Base-by-base conservation (phyloP, 768 basidiomycete genomes). In the Coprinellus aureogranulatus region DNA sequence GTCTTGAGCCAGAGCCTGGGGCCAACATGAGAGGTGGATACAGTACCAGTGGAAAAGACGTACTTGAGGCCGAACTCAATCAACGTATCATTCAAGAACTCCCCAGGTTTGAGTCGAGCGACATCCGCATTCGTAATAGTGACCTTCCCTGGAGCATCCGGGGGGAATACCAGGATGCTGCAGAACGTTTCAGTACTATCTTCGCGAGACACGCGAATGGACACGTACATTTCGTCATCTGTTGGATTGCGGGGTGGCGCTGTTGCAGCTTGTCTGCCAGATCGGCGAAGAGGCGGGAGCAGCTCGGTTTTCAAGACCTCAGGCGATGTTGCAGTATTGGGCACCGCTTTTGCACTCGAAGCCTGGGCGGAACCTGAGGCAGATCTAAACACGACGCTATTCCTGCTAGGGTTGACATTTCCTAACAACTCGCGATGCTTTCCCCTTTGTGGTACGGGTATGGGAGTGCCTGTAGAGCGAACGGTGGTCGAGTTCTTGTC, bases 1-100 rank as follows among this genome's bases (percentile, higher is more conserved):
- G 81, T 78, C 50, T 75, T 79, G 10, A 88, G 77, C 88, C 90
- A 92, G 14, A 86, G 75, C 68, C 94, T 95, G 6, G 25, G 25
- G 20, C 23, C 16, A 22, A 6, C 20, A 22, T 44, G 41, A 52
- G 50, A 25, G 58, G 18, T 20, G 18, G 34, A 16, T 6, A 16
- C 20, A 42, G 20, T 34, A 39, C 51, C 45, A 28, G 39, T 40
- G 34, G 14, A 55, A 31, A 4, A 16, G 58, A 70, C 90, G 47
- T 65, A 94, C 94, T 94, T 95, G 31, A 99, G 78, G 2, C 93
- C 95, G 63, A 95, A 97, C 67, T 99, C 97, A 28, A 98, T 94
- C 34, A 99, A 75, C 0, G 92, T 97, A 73, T 99, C 97, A 67
- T 99, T 99, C 48, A 99, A 78, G 68, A 88, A 98, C 68, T 96